Percentiles rank a stretch among this genome's conserved stretches.
Conservation (phyloP, 768 basidiomycete genomes). For the Rubroboletus pulcherrimus region DNA sequence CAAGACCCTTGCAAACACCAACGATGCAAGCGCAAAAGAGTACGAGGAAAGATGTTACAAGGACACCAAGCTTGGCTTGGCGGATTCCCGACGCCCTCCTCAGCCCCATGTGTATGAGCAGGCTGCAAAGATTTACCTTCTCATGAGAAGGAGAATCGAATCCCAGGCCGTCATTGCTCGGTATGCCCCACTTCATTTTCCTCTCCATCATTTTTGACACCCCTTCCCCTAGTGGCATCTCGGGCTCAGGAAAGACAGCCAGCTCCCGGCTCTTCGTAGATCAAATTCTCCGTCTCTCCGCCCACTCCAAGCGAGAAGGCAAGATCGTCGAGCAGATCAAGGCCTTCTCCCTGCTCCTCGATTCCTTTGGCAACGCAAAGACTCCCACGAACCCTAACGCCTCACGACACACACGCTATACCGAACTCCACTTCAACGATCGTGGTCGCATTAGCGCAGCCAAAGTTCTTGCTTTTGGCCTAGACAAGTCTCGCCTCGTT, state of each 20-base stretch:
- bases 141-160: slow-evolving; percentile 53
- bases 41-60: slow-evolving; percentile 56
- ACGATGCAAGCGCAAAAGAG: slow-evolving; percentile 54
- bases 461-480: slow-evolving; percentile 55
- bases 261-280: slow-evolving; percentile 50
- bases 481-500: slow-evolving; percentile 58
- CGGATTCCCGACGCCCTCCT: slow-evolving; percentile 35
- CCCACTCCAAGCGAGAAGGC: slow-evolving; percentile 52
- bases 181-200: slow-evolving; percentile 30
- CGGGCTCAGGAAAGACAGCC: slow-evolving; percentile 59
- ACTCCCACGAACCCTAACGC: slow-evolving; percentile 60
- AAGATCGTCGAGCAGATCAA: slow-evolving; percentile 54
- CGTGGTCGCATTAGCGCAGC: slow-evolving; percentile 53
- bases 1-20: slow-evolving; percentile 52
- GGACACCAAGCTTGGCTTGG: slow-evolving; percentile 44
- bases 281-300: slow-evolving; percentile 57
- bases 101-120: slow-evolving; percentile 63
- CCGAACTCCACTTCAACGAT: slow-evolving; percentile 60
- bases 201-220: slow-evolving; percentile 13
- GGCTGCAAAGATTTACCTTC: slow-evolving; percentile 54
- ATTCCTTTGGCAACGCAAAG: slow-evolving; percentile 66
- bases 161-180: slow-evolving; percentile 55
- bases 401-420: slow-evolving; percentile 55
- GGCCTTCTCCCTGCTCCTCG: slow-evolving; percentile 51
- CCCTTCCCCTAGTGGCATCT: slow-evolving; percentile 46